Evolutionary conservation across 257 asterid species (phyloP).

Genomic region (Lantana camara): DNA sequence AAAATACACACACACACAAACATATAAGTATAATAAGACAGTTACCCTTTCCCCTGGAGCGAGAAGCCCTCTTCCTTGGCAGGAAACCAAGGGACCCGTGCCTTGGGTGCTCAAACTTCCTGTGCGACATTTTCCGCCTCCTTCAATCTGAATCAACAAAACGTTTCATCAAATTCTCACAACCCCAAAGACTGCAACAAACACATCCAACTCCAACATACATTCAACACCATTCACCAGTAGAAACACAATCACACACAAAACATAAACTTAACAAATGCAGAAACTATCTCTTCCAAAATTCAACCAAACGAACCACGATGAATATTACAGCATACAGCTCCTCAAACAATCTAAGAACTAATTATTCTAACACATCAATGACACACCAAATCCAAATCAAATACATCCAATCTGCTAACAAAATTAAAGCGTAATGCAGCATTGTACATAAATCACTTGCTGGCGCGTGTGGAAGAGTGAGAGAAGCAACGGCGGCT

Average conservation of each 20-base stretch:
- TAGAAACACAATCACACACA: neutral
- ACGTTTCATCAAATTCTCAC: neutral
- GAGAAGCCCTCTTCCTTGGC: constrained; percentile 67
- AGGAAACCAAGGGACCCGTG: constrained; percentile 75
- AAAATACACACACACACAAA: too few species aligned
- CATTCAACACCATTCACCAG: neutral
- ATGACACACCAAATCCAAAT: neutral
- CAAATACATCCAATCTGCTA: neutral
- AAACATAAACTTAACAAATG: neutral
- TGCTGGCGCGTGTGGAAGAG: neutral
- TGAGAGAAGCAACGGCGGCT: neutral
- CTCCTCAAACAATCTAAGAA: neutral
- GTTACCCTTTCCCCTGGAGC: constrained; percentile 65
- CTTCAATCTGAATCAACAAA: constrained; percentile 26
- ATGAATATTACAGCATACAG: too few species aligned
- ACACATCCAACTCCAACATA: neutral
- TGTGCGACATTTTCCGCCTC: constrained; percentile 59
- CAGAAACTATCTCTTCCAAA: neutral
- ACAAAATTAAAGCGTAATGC: neutral
- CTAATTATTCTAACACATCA: neutral
- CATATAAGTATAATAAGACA: too few species aligned
- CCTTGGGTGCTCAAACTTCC: constrained; percentile 77
- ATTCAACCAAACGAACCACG: neutral
- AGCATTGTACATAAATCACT: neutral
- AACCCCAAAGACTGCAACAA: neutral